Evolutionary conservation across 768 basidiomycete genomes (phyloP).

Genomic region (Scleroderma citrinum): DNA sequence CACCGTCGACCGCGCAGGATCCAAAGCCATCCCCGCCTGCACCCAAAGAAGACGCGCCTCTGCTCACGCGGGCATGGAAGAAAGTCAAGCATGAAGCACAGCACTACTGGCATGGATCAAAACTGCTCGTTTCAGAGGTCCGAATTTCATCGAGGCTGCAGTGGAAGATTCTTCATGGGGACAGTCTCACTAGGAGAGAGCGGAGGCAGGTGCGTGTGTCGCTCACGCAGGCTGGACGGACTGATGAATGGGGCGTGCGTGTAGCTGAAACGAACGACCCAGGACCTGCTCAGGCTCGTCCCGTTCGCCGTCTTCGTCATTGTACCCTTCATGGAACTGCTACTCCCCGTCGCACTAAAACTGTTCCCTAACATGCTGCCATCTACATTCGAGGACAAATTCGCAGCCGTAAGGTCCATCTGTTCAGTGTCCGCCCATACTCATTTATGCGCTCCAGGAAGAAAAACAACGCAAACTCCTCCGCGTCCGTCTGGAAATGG

Average conservation of each 20-base stretch:
- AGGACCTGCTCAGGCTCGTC: constrained; percentile 86
- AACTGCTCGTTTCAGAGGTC: constrained; percentile 90
- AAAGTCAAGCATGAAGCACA: constrained; percentile 92
- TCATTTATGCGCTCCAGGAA: constrained; percentile 47
- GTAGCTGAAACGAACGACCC: constrained; percentile 88
- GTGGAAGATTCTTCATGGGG: constrained; percentile 90
- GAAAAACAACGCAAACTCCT: constrained; percentile 96
- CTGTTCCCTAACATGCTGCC: constrained; percentile 99
- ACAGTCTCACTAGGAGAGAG: constrained; percentile 86
- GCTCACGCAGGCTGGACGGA: background rate
- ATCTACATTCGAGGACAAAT: constrained; percentile 97
- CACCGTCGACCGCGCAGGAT: constrained; percentile 3
- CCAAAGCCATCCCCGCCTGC: constrained; percentile 44
- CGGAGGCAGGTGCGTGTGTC: constrained; percentile 67
- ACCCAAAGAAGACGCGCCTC: constrained; percentile 39
- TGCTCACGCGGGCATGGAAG: constrained; percentile 73
- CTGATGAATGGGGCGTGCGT: background rate
- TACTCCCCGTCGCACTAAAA: constrained; percentile 93
- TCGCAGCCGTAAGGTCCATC: constrained; percentile 60
- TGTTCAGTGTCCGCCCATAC: background rate
- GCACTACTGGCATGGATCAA: constrained; percentile 97
- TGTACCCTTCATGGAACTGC: constrained; percentile 97
- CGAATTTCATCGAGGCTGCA: constrained; percentile 83
- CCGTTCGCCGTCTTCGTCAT: constrained; percentile 94
- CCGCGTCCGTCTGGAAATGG: constrained; percentile 94